Evolutionary conservation across 208 protist species (phyloP).

Genomic region (Naegleria lovaniensis): DNA sequence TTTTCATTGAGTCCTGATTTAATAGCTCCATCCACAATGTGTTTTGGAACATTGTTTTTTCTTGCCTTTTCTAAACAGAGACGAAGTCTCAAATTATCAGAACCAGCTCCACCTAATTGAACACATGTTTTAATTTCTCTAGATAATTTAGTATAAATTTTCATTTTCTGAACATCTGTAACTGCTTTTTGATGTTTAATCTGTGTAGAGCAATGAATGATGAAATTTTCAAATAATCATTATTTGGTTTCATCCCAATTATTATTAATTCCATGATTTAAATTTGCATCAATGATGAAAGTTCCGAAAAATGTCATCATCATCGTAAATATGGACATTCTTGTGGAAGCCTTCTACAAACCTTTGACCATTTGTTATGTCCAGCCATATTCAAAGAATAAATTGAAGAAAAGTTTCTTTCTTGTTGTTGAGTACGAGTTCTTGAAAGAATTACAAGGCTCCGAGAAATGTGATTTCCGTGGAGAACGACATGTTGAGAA

Average conservation of each 20-base stretch:
- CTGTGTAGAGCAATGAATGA: neutral
- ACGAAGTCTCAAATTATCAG: neutral
- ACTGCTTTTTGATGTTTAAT: conserved; percentile 13
- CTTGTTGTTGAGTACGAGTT: too few relatives aligned
- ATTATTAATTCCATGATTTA: too few relatives aligned
- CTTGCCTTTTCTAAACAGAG: neutral
- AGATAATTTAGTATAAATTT: neutral
- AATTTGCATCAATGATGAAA: too few relatives aligned
- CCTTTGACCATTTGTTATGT: neutral
- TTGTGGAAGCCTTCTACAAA: too few relatives aligned
- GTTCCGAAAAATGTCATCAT: too few relatives aligned
- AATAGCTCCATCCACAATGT: neutral
- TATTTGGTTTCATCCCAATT: too few relatives aligned
- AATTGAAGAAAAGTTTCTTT: neutral
- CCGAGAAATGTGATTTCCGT: too few relatives aligned
- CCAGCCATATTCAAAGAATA: neutral
- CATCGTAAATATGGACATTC: too few relatives aligned
- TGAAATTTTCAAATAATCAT: too few relatives aligned
- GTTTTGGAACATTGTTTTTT: neutral
- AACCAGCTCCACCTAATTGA: neutral
- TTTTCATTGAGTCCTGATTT: neutral
- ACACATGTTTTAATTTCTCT: neutral
- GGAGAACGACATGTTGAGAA: too few relatives aligned
- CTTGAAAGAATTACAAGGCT: too few relatives aligned
- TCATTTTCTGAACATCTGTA: conserved; percentile 15